Conservation (phyloP, 371 early-diverging fungal genomes). For the Haplosporangium sp. region DNA sequence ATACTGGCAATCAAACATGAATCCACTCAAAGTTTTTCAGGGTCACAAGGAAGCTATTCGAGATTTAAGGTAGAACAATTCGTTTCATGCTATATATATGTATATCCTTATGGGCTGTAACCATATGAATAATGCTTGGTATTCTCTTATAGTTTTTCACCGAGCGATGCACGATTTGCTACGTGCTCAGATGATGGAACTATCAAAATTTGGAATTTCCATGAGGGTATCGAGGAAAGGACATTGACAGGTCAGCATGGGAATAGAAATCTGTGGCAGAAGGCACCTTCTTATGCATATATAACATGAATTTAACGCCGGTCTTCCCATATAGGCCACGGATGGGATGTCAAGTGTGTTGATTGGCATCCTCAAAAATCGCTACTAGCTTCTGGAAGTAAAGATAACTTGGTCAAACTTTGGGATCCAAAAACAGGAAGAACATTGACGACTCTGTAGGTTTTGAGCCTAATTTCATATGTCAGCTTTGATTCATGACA, state of each 20-base stretch:
- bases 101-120: neutral
- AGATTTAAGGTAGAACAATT: constrained; percentile 76
- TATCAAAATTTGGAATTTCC: constrained; percentile 98
- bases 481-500: too few species aligned
- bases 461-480: neutral
- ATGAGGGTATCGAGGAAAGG: constrained; percentile 89
- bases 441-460: constrained; percentile 91
- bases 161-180: constrained; percentile 95
- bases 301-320: constrained; percentile 7
- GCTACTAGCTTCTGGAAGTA: constrained; percentile 97
- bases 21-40: constrained; percentile 93
- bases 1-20: constrained; percentile 99
- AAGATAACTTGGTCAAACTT: constrained; percentile 97
- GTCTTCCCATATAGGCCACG: constrained; percentile 81
- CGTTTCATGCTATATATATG: neutral
- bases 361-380: constrained; percentile 99
- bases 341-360: constrained; percentile 99
- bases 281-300: too few species aligned
- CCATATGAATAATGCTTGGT: neutral
- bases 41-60: constrained; percentile 96
- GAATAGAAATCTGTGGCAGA: too few species aligned
- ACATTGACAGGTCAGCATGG: constrained; percentile 63
- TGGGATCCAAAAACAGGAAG: constrained; percentile 99
- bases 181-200: constrained; percentile 98
- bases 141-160: constrained; percentile 75